phyloP scores from a whole-genome alignment of 495 filamentous ascomycete species.

The Penicillium waksmanii region DNA sequence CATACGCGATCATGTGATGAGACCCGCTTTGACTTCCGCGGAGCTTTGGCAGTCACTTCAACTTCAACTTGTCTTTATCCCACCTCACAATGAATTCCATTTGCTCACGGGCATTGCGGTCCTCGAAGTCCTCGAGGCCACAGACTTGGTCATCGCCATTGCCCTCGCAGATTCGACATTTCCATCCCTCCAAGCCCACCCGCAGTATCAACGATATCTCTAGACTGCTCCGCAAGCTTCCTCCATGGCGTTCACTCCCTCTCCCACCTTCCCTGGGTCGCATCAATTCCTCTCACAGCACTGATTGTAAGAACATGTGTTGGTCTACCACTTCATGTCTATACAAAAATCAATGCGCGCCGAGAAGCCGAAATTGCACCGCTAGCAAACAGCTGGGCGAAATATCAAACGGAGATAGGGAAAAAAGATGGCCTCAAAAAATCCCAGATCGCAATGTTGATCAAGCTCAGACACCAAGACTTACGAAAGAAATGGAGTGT shows the following conservation, averaged over 20 bases:
- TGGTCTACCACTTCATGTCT: conserved; percentile 63
- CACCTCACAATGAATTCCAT: conserved; percentile 21
- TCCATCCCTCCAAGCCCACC: conserved; percentile 48
- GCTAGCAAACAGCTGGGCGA: background rate
- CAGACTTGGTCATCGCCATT: conserved; percentile 4
- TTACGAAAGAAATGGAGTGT: conserved; percentile 52
- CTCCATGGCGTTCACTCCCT: conserved; percentile 63
- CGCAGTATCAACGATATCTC: conserved; percentile 49
- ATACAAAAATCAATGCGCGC: conserved; percentile 43
- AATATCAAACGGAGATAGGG: conserved; percentile 1
- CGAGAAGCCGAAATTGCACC: conserved; percentile 53
- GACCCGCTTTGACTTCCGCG: conserved; percentile 17
- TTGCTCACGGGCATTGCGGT: conserved; percentile 8
- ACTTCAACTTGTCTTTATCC: background rate
- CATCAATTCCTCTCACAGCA: conserved; percentile 71
- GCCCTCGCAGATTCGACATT: conserved; percentile 40
- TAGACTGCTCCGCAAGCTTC: conserved; percentile 56
- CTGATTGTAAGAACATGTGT: conserved; percentile 60
- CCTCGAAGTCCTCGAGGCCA: conserved; percentile 12
- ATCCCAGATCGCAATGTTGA: background rate
- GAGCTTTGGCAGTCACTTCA: conserved; percentile 1
- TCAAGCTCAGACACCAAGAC: background rate
- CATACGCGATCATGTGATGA: conserved; percentile 34
- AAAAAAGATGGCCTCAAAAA: conserved; percentile 9
- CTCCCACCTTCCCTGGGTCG: conserved; percentile 68